A percentile compares a stretch with the other conserved stretches of the same genome.
phyloP scores from a whole-genome alignment of 228 moss, liverwort and hornwort species.

The Sphagnum fallax region DNA sequence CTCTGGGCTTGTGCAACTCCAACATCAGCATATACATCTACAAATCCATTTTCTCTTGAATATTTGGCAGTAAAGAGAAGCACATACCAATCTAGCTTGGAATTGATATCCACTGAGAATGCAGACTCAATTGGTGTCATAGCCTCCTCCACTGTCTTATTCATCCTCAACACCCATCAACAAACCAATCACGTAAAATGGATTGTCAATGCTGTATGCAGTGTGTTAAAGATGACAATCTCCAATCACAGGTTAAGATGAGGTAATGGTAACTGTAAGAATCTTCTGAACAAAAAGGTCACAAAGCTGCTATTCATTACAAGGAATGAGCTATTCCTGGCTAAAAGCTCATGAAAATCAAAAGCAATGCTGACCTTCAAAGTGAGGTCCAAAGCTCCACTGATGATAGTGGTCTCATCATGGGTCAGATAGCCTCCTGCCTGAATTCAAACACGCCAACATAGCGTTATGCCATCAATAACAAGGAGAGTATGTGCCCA shows the following conservation, averaged over 20 bases:
- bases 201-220: neutral
- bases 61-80: neutral
- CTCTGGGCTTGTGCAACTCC: neutral
- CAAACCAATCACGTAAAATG: neutral
- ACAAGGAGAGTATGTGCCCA: neutral
- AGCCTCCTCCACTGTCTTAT: constrained; percentile 60
- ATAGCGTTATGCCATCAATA: neutral
- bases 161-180: neutral
- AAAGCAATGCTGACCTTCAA: constrained; percentile 22
- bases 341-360: neutral
- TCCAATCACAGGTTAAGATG: neutral
- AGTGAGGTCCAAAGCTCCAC: constrained; percentile 58
- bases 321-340: neutral
- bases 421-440: constrained; percentile 46
- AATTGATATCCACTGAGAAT: constrained; percentile 61
- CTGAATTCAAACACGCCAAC: neutral
- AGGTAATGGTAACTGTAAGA: neutral
- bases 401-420: constrained; percentile 58
- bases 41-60: neutral
- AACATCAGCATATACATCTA: neutral
- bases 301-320: neutral
- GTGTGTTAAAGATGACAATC: neutral
- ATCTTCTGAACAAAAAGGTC: neutral
- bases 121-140: constrained; percentile 82
- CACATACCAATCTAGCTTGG: constrained; percentile 52